Base-by-base conservation (phyloP, 495 filamentous ascomycete species). In the Glonium stellatum region DNA sequence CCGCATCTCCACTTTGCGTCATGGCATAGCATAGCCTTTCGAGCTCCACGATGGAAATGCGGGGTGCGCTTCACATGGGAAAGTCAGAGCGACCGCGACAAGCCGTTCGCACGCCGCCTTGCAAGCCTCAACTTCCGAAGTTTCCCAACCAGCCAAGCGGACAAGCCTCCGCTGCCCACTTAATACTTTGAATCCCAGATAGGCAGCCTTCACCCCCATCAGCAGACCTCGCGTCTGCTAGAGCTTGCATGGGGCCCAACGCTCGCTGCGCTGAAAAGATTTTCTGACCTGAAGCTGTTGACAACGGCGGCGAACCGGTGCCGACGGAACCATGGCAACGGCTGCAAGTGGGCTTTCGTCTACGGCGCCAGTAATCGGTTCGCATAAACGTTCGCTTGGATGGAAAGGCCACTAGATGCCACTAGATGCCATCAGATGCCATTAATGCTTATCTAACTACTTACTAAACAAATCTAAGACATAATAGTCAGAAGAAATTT, bases 331-430 rank as follows among this genome's bases (percentile, higher is more conserved):
- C 44, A 48, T 22, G 44, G 44, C 44, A 51, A 51, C 23, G 48
- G 39, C 39, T 51, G 48, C 48, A 25, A 22, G 48, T 51, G 48
- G n/a, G 48, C 48, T 51, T 23, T 51, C 48, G 48, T 51, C 15
- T 51, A 27, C 31, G 48, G 10, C 12, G 48, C 48, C 48, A 51
- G 48, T 51, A 23, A 51, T 25, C 48, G 48, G 48, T 8, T 31
- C 31, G 48, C 48, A 51, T 15, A 6, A 50, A 51, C 48, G 48
- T 25, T 51, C 48, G 48, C 48, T 51, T 51, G 19, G 39, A 44
- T 4, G 39, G 39, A 13, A 15, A 44, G 39, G 39, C 18, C 39
- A 44, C 36, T n/a, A n/a, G n/a, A n/a, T n/a, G n/a, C n/a, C n/a
- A n/a, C n/a, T n/a, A n/a, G n/a, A n/a, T n/a, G n/a, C n/a, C n/a